Evolutionary conservation across 768 basidiomycete genomes (phyloP).

Genomic region (Boletus fagicola): DNA sequence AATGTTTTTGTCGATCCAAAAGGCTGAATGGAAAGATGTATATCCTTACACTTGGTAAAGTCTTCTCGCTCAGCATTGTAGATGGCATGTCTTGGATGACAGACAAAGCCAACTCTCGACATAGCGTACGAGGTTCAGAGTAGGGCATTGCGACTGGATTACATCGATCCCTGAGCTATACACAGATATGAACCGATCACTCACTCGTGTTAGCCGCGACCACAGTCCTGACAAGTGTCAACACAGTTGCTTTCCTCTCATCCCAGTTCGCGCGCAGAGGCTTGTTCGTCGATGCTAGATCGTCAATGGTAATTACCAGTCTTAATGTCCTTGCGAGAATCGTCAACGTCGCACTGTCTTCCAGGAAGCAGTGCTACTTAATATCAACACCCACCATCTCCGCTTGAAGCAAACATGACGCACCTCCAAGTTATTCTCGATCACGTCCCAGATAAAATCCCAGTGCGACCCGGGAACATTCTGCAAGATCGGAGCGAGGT

Average conservation of each 20-base stretch:
- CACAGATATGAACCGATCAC: conserved; percentile 15
- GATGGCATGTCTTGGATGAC: conserved; percentile 66
- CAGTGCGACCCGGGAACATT: conserved; percentile 86
- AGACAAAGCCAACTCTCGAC: conserved; percentile 64
- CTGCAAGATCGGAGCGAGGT: conserved; percentile 85
- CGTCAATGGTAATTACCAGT: conserved; percentile 65
- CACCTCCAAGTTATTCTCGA: conserved; percentile 89
- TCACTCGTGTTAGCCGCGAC: conserved; percentile 54
- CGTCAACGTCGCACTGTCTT: conserved; percentile 57
- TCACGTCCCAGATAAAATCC: conserved; percentile 86
- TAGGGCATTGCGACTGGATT: conserved; percentile 17
- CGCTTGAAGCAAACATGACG: conserved; percentile 12
- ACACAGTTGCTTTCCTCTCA: conserved; percentile 47
- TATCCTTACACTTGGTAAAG: conserved; percentile 56
- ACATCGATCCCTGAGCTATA: not conserved
- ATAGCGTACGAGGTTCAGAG: conserved; percentile 63
- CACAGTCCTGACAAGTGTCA: conserved; percentile 61
- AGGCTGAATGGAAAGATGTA: not conserved
- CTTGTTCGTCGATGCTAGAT: conserved; percentile 72
- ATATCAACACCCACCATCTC: not conserved
- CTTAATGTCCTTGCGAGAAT: conserved; percentile 67
- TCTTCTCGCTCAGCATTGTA: conserved; percentile 59
- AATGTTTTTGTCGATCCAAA: not conserved
- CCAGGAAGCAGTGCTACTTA: conserved; percentile 56
- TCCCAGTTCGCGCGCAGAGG: conserved; percentile 68